Base-by-base conservation (phyloP, 176 grass and related monocot species). In the Zizania latifolia region DNA sequence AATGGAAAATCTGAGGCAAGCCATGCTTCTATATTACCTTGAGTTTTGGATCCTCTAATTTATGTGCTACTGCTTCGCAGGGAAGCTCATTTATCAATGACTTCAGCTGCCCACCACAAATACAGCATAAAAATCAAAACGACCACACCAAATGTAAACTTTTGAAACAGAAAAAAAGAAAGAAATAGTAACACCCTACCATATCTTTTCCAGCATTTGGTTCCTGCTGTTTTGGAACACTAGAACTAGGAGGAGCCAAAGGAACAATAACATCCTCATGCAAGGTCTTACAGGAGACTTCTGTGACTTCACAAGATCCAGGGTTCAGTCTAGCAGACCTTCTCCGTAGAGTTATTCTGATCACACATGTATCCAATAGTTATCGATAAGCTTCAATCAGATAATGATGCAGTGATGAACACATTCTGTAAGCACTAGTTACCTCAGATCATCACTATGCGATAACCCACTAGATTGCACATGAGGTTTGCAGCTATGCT, bases 321-420 rank as follows among this genome's bases (percentile, higher is more conserved):
- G 36, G 8, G 41, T 69, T 88, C 55, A 88, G 74, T 69, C 86
- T 83, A 14, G 54, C 39, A 56, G 86, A 88, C 27, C 51, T n/a
- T n/a, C n/a, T 79, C 28, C 86, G 26, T 62, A 24, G 11, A 23
- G 34, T 56, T 10, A 24, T 75, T 24, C 80, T 88, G 75, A 39
- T 40, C 65, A 87, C n/a, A n/a, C 23, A 74, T 43, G 62, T 61
- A 37, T 55, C 5, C 69, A 37, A 55, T 3, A 68, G 35, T 74
- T 45, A 31, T 82, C 51, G 50, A 23, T 3, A 31, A 62, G 35
- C 23, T 79, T 45, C 27, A 55, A 75, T 46, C 54, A 75, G 10
- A 75, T 68, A 77, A 22, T 41, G 8, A 62, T 35, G 71, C 82
- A 45, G 2, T 7, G 1, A 78, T 72, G 19, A 41, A 54, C 26